A percentile compares a stretch with the other conserved stretches of the same genome.
phyloP scores from a whole-genome alignment of 306 rosid species.

The Fagus sylvatica region DNA sequence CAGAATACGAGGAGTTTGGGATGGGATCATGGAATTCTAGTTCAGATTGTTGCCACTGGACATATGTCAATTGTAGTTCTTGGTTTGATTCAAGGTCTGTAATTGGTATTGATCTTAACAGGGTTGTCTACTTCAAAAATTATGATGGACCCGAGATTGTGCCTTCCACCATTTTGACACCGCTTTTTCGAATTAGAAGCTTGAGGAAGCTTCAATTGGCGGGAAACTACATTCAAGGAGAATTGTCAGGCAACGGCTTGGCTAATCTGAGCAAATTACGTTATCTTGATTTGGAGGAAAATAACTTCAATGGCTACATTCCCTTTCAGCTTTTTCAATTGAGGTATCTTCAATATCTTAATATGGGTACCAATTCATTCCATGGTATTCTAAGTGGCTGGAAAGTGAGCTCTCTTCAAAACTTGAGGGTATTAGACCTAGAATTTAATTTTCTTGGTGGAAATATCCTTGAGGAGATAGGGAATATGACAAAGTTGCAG shows the following conservation, averaged over 20 bases:
- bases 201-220: conserved; percentile 26
- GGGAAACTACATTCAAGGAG: conserved; percentile 15
- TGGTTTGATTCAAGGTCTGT: background rate
- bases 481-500: conserved; percentile 12
- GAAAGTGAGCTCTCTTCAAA: no score
- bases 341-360: no score
- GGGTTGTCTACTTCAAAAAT: background rate
- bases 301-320: background rate
- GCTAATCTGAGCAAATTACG: conserved; percentile 25
- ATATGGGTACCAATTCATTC: no score
- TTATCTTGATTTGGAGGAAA: conserved; percentile 24
- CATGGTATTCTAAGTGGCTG: no score
- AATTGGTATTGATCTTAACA: no score
- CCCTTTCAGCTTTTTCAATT: no score
- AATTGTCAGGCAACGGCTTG: conserved; percentile 14
- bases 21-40: conserved; percentile 28
- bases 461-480: conserved; percentile 21
- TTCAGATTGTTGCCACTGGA: conserved; percentile 32
- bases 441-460: background rate
- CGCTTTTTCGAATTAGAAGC: conserved; percentile 26
- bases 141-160: conserved; percentile 5
- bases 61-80: conserved; percentile 18
- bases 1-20: background rate
- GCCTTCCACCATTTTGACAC: conserved; percentile 9
- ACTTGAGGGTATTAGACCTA: no score